Base-by-base conservation (phyloP, 2,329 filamentous ascomycete genomes). In the Elsinoe arachidis region DNA sequence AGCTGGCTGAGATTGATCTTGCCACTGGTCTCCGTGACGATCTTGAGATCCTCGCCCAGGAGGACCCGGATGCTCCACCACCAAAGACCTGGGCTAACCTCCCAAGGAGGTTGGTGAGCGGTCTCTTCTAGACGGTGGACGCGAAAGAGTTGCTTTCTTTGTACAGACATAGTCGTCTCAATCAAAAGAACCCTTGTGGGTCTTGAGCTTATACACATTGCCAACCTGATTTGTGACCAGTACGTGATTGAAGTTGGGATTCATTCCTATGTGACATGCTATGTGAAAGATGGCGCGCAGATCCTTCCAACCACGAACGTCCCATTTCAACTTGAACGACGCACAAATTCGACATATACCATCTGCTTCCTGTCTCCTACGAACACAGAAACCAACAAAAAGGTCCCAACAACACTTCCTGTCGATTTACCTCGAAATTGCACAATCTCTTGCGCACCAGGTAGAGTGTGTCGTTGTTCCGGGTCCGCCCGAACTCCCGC, bases 1-100 rank as follows among this genome's bases (percentile, higher is more conserved):
- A 60, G 19, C 38, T 58, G 26, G n/a, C 56, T 2, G 64, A 65
- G 30, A 61, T 66, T 57, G 62, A 66, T 55, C 58, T 66, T 7
- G 35, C 10, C 12, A 61, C 62, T 2, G 62, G 61, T 35, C 44
- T 58, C 54, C 38, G 59, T 11, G 57, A 61, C 39, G 39, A 54
- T 17, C 41, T 58, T 5, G 53, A 57, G 14, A 47, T 37, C 4
- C 30, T 56, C 19, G 19, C 53, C 21, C 41, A 17, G 11, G 54
- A 56, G 54, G 43, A 56, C 30, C n/a, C 15, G 6, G 33, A 38
- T 39, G 51, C 51, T 21, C 2, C 1, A 5, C 41, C 39, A 43
- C 39, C 41, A 46, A 43, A 43, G 35, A 56, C 53, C 21, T 56
- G 19, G 54, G 26, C n/a, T 9, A 56, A 56, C 14, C 41, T 56